Evolutionary conservation across 1,284 basidiomycete genomes (phyloP), one percentile per base, ranked within the genome.

Genomic region (Mycena citricolor): DNA sequence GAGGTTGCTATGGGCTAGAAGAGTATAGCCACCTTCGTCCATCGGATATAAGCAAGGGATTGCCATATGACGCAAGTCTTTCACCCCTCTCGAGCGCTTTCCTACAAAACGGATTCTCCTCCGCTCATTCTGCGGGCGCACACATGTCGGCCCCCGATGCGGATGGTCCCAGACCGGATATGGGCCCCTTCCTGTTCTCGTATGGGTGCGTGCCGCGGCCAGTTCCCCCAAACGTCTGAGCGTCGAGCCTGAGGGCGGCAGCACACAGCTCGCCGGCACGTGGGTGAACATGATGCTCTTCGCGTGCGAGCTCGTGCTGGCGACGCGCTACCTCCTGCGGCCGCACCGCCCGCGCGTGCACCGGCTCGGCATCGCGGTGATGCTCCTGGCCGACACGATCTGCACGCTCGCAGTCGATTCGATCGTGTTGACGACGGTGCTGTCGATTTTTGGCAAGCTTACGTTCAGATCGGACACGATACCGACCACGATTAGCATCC

Each of bases 201-300:
- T n/a, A n/a, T n/a, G n/a, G n/a, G n/a, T n/a, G n/a, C n/a, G n/a
- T n/a, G n/a, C n/a, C n/a, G n/a, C n/a, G n/a, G n/a, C n/a, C n/a
- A n/a, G n/a, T n/a, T n/a, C n/a, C n/a, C n/a, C n/a, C n/a, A n/a
- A n/a, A n/a, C n/a, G n/a, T n/a, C n/a, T n/a, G n/a, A n/a, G n/a
- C n/a, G n/a, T n/a, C n/a, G n/a, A n/a, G n/a, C n/a, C n/a, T n/a
- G 14, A 17, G 20, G 8, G 31, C 20, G 33, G 26, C 23, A 51
- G 49, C 23, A 40, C 47, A 19, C 14, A 31, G 31, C 19, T 47
- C 20, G 44, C 37, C 14, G 30, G 37, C 13, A 47, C 49, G 8
- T 51, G 49, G 49, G 16, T 43, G 41, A 51, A 51, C 40, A 43
- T 39, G 36, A 42, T 43, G 44, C 41, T 51, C 21, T 51, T 40